phyloP scores from a whole-genome alignment of 1,139 yeast genomes.

The Hanseniaspora gamundiae region DNA sequence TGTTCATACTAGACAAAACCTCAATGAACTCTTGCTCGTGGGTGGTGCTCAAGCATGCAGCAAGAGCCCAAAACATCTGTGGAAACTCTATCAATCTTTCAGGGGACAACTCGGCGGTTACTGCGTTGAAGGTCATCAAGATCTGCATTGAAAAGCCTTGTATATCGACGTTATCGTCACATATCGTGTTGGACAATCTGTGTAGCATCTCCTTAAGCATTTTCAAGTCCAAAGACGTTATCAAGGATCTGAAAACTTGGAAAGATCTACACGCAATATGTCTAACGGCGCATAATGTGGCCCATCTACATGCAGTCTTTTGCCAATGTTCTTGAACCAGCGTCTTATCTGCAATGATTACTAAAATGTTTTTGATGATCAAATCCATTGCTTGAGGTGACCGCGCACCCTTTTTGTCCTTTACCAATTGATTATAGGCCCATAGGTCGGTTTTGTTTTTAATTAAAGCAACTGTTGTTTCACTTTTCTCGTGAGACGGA shows the following conservation, averaged over 20 bases:
- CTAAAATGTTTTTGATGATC: constrained; percentile 54
- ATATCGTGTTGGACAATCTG: constrained; percentile 80
- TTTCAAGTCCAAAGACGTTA: constrained; percentile 66
- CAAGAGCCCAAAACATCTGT: constrained; percentile 90
- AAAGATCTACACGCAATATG: constrained; percentile 95
- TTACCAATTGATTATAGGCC: constrained; percentile 78
- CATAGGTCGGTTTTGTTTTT: constrained; percentile 48
- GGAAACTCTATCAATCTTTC: constrained; percentile 78
- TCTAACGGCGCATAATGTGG: constrained; percentile 93
- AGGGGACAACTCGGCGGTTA: constrained; percentile 72
- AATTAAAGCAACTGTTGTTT: constrained; percentile 41
- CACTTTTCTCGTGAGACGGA: constrained; percentile 40
- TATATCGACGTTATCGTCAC: constrained; percentile 79
- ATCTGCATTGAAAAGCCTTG: constrained; percentile 98
- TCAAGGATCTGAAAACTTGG: constrained; percentile 75
- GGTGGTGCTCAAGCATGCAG: constrained; percentile 80
- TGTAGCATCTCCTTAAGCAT: constrained; percentile 94
- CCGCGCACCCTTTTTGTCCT: constrained; percentile 68
- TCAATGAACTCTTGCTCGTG: constrained; percentile 93
- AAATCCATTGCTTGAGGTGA: constrained; percentile 82
- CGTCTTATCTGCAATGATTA: constrained; percentile 41
- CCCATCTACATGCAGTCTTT: constrained; percentile 76
- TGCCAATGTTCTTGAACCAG: constrained; percentile 76
- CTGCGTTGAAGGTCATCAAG: constrained; percentile 85
- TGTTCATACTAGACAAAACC: constrained; percentile 66